Conservation (phyloP, 1,139 yeast species). For the Pichia sp. region DNA sequence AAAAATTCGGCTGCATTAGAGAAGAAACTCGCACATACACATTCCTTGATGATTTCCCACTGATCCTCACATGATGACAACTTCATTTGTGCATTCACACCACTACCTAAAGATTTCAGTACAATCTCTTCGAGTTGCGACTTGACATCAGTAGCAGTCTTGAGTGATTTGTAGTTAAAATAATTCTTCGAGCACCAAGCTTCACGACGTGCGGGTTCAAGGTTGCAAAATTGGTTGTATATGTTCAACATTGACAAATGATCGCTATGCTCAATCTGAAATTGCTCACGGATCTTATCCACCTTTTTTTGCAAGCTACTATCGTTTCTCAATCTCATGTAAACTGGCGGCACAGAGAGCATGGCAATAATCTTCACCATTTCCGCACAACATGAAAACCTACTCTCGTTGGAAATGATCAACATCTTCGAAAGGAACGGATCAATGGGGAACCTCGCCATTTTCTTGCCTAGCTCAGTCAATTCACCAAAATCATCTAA, state of each 20-base stretch:
- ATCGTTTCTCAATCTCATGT: conserved; percentile 54
- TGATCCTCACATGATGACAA: conserved; percentile 45
- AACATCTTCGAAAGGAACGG: conserved; percentile 76
- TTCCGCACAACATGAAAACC: conserved; percentile 66
- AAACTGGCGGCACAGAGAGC: conserved; percentile 68
- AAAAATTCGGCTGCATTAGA: conserved; percentile 76
- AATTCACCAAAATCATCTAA: conserved; percentile 65
- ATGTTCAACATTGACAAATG: conserved; percentile 82
- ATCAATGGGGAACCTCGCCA: conserved; percentile 81
- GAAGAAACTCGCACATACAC: conserved; percentile 75
- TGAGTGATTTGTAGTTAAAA: conserved; percentile 59
- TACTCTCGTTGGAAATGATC: conserved; percentile 41
- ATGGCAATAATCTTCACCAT: conserved; percentile 77
- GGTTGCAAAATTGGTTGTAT: conserved; percentile 63
- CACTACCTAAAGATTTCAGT: conserved; percentile 40
- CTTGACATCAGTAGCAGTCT: conserved; percentile 68
- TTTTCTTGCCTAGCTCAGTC: conserved; percentile 57
- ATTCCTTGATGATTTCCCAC: conserved; percentile 62
- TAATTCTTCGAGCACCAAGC: conserved; percentile 74
- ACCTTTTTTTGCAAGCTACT: conserved; percentile 67
- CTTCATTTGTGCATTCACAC: conserved; percentile 32
- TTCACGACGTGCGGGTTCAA: conserved; percentile 36
- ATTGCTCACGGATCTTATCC: conserved; percentile 70
- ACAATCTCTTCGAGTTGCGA: conserved; percentile 52
- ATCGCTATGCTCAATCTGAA: conserved; percentile 77